Base-by-base conservation (phyloP, 768 basidiomycete species). In the Kwoniella mangroviensis region DNA sequence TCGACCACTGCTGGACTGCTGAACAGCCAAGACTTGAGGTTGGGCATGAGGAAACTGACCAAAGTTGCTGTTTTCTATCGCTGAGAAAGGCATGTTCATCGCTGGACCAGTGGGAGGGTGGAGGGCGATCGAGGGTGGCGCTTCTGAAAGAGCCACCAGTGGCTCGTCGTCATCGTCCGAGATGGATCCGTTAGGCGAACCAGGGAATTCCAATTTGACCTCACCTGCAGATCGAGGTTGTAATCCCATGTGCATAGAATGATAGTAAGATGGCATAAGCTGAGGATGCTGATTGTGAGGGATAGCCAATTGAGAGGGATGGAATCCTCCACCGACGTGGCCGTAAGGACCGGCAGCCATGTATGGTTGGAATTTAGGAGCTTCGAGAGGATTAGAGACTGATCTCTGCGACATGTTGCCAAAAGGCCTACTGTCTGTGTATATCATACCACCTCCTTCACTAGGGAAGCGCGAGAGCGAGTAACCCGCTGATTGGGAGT, bases 241-340 rank as follows among this genome's bases (percentile, higher is more conserved):
- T n/a, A 56, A 17, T 12, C 28, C 54, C 59, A 63, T 62, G 34
- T 45, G 51, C 60, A 40, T 51, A 2, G 42, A 51, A 26, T 62
- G 58, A 40, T 67, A 63, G 49, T 72, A 75, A 19, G 75, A 73
- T 2, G 75, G 66, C 26, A 61, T 43, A 11, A 76, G 73, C 43
- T 71, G 67, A 28, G 64, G 54, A n/a, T 69, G 65, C 34, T 72
- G 68, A 41, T 63, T 59, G 2, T 41, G 62, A 4, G 78, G 78
- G 9, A 77, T 65, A 7, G 78, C 66, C 26, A 79, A 58, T 65
- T 79, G 78, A 19, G 63, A 63, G 4, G 74, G 63, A 11, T 68
- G 57, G 65, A 79, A 79, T 0, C 78, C 78, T 6, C 78, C 78
- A 54, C 72, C 76, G 53, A 74, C 73, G 28, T 71, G 65, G 21